Base-by-base conservation (phyloP, 352 stramenopile species). In the Globisporangium iwayamae region DNA sequence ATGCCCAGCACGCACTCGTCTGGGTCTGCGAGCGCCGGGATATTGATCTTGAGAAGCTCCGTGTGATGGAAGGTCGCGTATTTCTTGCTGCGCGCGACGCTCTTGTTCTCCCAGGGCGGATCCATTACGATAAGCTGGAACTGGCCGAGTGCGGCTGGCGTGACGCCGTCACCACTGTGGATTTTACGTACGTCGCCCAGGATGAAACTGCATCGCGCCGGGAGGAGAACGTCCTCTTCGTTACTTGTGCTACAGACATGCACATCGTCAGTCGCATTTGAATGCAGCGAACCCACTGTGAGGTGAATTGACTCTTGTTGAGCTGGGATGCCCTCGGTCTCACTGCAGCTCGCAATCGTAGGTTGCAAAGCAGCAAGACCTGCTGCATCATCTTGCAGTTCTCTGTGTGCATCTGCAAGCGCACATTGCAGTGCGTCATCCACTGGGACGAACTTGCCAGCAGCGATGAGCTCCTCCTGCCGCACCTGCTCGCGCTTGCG, bases 21-120 rank as follows among this genome's bases (percentile, higher is more conserved):
- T 7, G 56, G 34, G 45, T 85, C 62, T 22, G 73, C 72, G 25
- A 81, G 60, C 14, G 56, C 39, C 13, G 66, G 34, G 2, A 81
- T 34, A 38, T 83, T 59, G 18, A 93, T 66, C 53, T 78, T 76
- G 10, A 85, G 51, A 47, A 93, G 53, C 39, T 88, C 73, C 16
- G 61, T 74, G 63, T 93, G 79, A 43, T 86, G 63, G 48, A 93
- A 87, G 38, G 67, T 91, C 10, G 62, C 28, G 75, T 93, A 93
- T 16, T 63, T 67, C 16, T 76, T 74, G 57, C 75, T 75, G 47
- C 84, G 78, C 2, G 54, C 68, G 7, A 93, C 84, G 52, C 79
- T 91, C 57, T 91, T 93, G 75, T 93, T 93, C 47, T 83, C 69
- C 84, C 84, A 93, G 13, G 84, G 84, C 7, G 84, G 81, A 34